These are phyloP conservation scores for Heliophila coronopifolia DNA, from an alignment of 441 rosid genomes.

Conservation along the genomic window DNA sequence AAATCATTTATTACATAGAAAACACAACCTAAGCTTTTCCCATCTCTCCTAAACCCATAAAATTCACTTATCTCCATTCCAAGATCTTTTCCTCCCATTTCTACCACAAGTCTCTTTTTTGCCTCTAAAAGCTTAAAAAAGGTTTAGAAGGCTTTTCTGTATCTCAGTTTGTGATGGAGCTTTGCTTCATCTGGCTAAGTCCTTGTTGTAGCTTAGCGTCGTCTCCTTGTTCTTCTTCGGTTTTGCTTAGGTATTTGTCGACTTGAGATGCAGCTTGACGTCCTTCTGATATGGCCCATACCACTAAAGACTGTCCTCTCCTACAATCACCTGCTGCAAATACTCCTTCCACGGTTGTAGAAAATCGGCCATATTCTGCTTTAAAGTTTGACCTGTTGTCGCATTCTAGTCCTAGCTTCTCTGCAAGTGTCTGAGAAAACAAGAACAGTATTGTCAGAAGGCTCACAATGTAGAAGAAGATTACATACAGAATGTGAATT, in stretches of 20 bases:
- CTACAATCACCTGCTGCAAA: slow-evolving; percentile 99
- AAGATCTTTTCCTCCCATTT: background rate
- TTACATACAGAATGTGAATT: background rate
- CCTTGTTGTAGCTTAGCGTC: slow-evolving; percentile 6
- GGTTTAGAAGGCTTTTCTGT: background rate
- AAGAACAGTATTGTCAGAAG: background rate
- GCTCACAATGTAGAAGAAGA: background rate
- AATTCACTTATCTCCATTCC: background rate
- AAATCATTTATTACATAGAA: slow-evolving; percentile 16
- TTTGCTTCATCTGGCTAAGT: slow-evolving; percentile 18
- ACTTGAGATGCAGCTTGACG: slow-evolving; percentile 96
- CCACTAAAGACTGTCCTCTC: slow-evolving; percentile 95
- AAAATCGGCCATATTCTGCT: slow-evolving; percentile 93
- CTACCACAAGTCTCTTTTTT: background rate
- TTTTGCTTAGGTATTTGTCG: slow-evolving; percentile 48
- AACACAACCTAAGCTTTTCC: slow-evolving; percentile 13
- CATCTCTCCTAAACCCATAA: slow-evolving; percentile 11
- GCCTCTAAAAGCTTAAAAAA: background rate
- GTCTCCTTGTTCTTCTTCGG: background rate
- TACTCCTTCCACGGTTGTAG: slow-evolving; percentile 80
- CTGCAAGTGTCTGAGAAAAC: slow-evolving; percentile 62
- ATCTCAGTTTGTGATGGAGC: background rate
- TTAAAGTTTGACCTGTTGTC: slow-evolving; percentile 88
- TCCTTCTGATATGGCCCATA: slow-evolving; percentile 99
- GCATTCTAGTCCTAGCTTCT: slow-evolving; percentile 74